Percentiles rank a stretch among this genome's conserved stretches.
Evolutionary conservation across 2,329 filamentous ascomycete species (phyloP).

Genomic region (Ascochyta koolunga): DNA sequence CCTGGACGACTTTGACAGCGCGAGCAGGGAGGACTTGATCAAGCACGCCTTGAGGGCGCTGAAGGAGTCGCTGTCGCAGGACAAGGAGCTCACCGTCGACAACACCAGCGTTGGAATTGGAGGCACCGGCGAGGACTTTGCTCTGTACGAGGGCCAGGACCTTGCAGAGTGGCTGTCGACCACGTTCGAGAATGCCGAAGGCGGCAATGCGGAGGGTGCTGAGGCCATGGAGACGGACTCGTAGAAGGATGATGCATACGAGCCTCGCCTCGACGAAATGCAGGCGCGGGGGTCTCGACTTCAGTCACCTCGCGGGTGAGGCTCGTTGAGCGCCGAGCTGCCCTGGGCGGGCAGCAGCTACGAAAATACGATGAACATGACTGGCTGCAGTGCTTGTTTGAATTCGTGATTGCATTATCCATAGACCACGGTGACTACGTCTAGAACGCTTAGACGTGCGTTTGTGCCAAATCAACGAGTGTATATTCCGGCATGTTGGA

Average conservation of each 20-base stretch:
- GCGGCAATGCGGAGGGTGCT: constrained; percentile 41
- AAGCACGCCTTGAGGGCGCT: constrained; percentile 87
- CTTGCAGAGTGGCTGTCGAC: constrained; percentile 86
- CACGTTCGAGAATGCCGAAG: constrained; percentile 56
- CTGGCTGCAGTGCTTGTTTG: background rate
- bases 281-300: background rate
- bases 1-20: constrained; percentile 79
- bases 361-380: constrained; percentile 33
- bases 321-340: background rate
- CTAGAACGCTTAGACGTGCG: no score
- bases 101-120: constrained; percentile 93
- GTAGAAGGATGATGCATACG: constrained; percentile 20
- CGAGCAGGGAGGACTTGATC: constrained; percentile 82
- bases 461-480: no score
- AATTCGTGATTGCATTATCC: no score
- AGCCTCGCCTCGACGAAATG: constrained; percentile 1
- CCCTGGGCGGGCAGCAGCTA: constrained; percentile 17
- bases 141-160: constrained; percentile 87
- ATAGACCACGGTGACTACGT: no score
- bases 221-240: constrained; percentile 64
- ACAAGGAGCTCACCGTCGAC: constrained; percentile 96
- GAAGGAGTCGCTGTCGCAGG: constrained; percentile 94
- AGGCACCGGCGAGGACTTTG: constrained; percentile 80
- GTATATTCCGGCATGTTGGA: no score
- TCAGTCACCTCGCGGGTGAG: background rate